A percentile compares a stretch with the other conserved stretches of the same genome.
phyloP scores from a whole-genome alignment of 768 basidiomycete genomes.

The Boletus pseudopeckii region DNA sequence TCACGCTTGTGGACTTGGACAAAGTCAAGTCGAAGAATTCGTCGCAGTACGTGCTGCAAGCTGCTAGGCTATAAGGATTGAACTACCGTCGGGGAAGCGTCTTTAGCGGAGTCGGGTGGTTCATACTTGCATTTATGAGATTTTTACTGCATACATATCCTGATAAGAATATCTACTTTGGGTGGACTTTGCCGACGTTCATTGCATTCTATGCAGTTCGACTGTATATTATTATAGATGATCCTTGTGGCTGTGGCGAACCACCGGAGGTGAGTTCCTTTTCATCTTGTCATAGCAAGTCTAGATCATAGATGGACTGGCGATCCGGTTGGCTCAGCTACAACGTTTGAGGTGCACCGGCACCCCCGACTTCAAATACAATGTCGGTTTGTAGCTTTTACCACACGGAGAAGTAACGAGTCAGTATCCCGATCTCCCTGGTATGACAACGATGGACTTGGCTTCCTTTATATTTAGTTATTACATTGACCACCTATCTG shows the following conservation, averaged over 20 bases:
- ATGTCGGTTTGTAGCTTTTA: neutral
- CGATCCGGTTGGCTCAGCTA: neutral
- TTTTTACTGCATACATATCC: neutral
- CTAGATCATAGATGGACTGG: neutral
- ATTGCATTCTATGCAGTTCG: neutral
- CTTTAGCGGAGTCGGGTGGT: no score
- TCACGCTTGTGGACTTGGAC: conserved; percentile 63
- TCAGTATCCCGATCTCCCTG: neutral
- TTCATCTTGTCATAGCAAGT: neutral
- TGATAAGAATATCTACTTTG: neutral
- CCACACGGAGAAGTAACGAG: neutral
- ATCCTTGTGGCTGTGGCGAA: no score
- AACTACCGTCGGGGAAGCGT: neutral
- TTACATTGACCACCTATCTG: neutral
- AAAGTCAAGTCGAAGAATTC: conserved; percentile 71
- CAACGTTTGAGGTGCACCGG: neutral
- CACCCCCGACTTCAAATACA: neutral
- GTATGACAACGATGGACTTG: neutral
- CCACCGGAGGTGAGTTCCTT: neutral
- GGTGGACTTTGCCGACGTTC: neutral
- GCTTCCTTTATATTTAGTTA: neutral
- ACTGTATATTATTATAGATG: neutral
- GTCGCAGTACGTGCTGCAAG: conserved; percentile 42
- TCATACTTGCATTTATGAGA: neutral
- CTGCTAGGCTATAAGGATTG: conserved; percentile 38